Conservation (phyloP, 345 rosid species). For the Melastoma malabathricum region DNA sequence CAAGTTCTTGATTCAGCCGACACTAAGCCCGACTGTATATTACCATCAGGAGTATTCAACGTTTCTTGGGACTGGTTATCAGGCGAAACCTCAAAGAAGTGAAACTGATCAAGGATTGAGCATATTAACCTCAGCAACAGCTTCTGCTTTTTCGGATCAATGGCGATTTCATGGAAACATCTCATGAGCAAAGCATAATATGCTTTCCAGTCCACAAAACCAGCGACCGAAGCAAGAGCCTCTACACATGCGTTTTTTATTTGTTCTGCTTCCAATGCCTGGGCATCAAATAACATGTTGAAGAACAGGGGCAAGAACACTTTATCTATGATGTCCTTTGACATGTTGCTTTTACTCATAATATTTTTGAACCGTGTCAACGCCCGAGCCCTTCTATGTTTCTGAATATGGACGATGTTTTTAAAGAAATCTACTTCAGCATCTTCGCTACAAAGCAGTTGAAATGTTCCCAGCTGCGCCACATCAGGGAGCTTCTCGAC, state of each 20-base stretch:
- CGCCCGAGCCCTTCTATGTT: constrained; percentile 67
- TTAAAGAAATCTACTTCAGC: constrained; percentile 80
- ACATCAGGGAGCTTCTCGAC: constrained; percentile 65
- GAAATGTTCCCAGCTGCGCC: constrained; percentile 38
- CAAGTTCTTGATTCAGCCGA: constrained; percentile 9
- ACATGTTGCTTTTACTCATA: constrained; percentile 26
- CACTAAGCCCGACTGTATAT: constrained; percentile 9
- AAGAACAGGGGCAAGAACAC: constrained; percentile 69
- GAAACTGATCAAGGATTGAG: constrained; percentile 64
- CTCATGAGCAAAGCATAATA: constrained; percentile 52
- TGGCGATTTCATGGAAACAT: constrained; percentile 60
- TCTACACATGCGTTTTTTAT: constrained; percentile 54
- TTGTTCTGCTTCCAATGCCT: constrained; percentile 58
- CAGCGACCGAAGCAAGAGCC: constrained; percentile 66
- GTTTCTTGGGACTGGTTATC: constrained; percentile 19
- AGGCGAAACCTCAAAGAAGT: constrained; percentile 30
- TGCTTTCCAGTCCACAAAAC: constrained; percentile 64
- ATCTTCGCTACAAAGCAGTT: constrained; percentile 65
- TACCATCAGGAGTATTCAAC: constrained; percentile 6
- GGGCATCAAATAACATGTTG: constrained; percentile 64
- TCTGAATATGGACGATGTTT: constrained; percentile 70
- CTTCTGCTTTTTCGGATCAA: constrained; percentile 51
- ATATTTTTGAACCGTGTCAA: constrained; percentile 45
- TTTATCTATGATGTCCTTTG: constrained; percentile 60
- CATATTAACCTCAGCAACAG: constrained; percentile 53